Conservation (phyloP, 257 asterid genomes). For the Solanum raphanifolium region DNA sequence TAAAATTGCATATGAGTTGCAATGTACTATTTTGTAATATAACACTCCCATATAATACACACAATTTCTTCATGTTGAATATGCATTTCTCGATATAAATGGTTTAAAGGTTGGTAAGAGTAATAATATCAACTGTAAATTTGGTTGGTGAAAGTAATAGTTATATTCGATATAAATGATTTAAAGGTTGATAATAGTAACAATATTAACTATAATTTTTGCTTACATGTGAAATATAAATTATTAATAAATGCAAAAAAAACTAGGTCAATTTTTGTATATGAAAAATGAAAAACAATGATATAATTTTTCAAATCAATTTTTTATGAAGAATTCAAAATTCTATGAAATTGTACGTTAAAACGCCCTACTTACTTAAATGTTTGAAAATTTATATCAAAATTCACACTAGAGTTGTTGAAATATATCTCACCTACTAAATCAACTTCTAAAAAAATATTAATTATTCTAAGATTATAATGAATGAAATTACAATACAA, state of each 20-base stretch:
- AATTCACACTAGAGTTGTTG: background rate
- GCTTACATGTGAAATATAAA: background rate
- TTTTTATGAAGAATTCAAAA: too few species aligned
- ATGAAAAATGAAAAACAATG: background rate
- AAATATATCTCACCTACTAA: background rate
- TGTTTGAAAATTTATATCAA: background rate
- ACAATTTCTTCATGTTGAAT: too few species aligned
- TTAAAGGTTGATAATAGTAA: too few species aligned
- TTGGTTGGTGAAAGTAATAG: too few species aligned
- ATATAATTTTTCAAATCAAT: too few species aligned
- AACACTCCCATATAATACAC: background rate
- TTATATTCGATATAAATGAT: too few species aligned
- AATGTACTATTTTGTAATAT: too few species aligned
- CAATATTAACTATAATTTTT: too few species aligned
- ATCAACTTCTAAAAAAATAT: background rate
- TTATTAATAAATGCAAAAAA: too few species aligned
- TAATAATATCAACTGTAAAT: too few species aligned
- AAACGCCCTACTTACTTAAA: background rate
- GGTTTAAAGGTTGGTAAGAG: background rate
- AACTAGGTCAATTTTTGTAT: background rate
- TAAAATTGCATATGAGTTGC: background rate
- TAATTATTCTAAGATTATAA: background rate
- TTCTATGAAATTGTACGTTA: too few species aligned
- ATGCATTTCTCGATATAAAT: background rate
- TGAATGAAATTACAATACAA: background rate